A percentile compares a stretch with the other conserved stretches of the same genome.
Conservation (phyloP, 352 stramenopile species). For the Phytophthora pistaciae region DNA sequence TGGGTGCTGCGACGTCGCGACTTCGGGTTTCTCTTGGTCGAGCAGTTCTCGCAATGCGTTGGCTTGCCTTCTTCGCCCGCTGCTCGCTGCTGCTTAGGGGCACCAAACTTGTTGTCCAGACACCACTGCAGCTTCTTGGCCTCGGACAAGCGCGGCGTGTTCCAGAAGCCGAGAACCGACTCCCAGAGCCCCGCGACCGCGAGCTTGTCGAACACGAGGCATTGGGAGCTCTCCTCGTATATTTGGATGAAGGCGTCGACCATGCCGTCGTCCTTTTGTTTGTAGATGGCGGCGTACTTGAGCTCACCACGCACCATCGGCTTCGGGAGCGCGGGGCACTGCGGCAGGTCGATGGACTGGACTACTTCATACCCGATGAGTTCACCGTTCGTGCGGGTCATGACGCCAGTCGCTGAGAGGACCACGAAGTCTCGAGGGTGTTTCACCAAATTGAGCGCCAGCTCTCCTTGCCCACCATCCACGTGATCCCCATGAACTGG, state of each 20-base stretch:
- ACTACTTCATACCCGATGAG: constrained; percentile 42
- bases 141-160: constrained; percentile 1
- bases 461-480: constrained; percentile 16
- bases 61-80: neutral
- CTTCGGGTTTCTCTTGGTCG: neutral
- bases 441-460: constrained; percentile 20
- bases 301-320: constrained; percentile 14
- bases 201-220: constrained; percentile 1
- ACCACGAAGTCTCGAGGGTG: constrained; percentile 33
- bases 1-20: neutral
- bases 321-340: constrained; percentile 9
- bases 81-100: neutral
- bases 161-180: neutral
- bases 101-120: neutral
- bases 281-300: constrained; percentile 17
- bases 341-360: constrained; percentile 41
- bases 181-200: neutral
- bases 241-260: constrained; percentile 25
- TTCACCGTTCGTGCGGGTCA: constrained; percentile 24
- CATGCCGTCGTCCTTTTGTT: neutral
- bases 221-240: constrained; percentile 1
- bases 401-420: constrained; percentile 27
- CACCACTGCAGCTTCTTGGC: constrained; percentile 24
- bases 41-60: neutral
- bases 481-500: constrained; percentile 34